phyloP scores from a whole-genome alignment of 176 grass and related monocot genomes.

The Ensete glaucum region DNA sequence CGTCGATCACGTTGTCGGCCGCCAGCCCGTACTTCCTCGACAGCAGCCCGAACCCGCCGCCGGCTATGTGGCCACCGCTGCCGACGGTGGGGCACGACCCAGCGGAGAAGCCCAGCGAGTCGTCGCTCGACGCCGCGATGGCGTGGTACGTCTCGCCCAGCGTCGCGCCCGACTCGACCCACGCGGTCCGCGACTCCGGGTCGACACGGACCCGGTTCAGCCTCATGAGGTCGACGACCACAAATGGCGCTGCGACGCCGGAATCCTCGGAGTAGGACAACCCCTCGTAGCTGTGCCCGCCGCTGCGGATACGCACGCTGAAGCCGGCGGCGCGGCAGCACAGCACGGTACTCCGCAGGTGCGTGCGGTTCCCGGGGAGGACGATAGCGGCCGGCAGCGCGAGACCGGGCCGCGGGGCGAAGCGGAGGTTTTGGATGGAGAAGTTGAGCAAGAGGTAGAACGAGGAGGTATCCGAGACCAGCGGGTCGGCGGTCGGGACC shows the following conservation, averaged over 20 bases:
- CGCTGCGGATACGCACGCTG: slow-evolving; percentile 50
- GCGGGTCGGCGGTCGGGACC: slow-evolving; percentile 4
- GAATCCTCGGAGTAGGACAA: slow-evolving; percentile 40
- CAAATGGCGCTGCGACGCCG: slow-evolving; percentile 15
- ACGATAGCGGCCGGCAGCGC: slow-evolving; percentile 32
- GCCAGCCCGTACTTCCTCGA: slow-evolving; percentile 63
- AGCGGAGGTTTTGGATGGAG: slow-evolving; percentile 73
- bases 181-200: slow-evolving; percentile 20
- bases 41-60: slow-evolving; percentile 67
- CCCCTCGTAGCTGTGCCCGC: slow-evolving; percentile 90
- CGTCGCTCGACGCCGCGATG: slow-evolving; percentile 17
- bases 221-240: slow-evolving; percentile 46
- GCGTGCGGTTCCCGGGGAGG: slow-evolving; percentile 25
- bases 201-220: slow-evolving; percentile 46
- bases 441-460: slow-evolving; percentile 24
- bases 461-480: not conserved
- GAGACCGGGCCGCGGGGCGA: slow-evolving; percentile 17
- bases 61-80: slow-evolving; percentile 55
- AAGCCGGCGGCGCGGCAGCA: slow-evolving; percentile 34
- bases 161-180: slow-evolving; percentile 58
- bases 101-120: slow-evolving; percentile 40
- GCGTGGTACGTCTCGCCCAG: slow-evolving; percentile 64
- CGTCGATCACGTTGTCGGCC: slow-evolving; percentile 57
- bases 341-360: slow-evolving; percentile 31
- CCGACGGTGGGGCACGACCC: slow-evolving; percentile 71